Conservation (phyloP, 2,329 filamentous ascomycete genomes). For the Colletotrichum tofieldiae region DNA sequence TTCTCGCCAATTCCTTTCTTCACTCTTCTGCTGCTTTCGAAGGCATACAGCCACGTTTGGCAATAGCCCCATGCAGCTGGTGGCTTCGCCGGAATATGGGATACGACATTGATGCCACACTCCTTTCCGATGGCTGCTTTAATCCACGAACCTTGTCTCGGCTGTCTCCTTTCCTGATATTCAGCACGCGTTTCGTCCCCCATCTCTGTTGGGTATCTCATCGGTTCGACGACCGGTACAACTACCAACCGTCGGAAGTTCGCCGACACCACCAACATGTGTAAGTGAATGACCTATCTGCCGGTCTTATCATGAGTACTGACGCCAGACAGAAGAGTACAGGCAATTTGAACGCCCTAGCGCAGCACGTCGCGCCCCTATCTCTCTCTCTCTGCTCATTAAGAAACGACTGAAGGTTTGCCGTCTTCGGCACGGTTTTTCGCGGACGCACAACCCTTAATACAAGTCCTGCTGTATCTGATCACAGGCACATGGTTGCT, state of each 20-base stretch:
- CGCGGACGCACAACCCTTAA: conserved; percentile 20
- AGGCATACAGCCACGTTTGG: neutral
- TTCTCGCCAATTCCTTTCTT: neutral
- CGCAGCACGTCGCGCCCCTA: conserved; percentile 22
- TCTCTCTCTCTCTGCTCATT: neutral
- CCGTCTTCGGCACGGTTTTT: neutral
- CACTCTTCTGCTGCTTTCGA: neutral
- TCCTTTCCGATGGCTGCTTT: neutral
- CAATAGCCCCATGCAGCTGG: neutral
- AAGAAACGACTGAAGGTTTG: neutral
- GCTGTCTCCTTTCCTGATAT: neutral
- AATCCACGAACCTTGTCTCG: neutral
- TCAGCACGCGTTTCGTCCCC: neutral
- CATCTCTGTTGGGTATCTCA: conserved; percentile 26
- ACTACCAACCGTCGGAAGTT: conserved; percentile 6
- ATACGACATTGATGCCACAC: neutral
- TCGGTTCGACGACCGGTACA: conserved; percentile 6
- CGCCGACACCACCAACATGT: conserved; percentile 23
- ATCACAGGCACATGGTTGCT: conserved; percentile 25
- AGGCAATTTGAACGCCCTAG: conserved; percentile 8
- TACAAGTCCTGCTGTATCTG: conserved; percentile 22
- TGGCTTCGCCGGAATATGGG: neutral
- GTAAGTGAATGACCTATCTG: conserved; percentile 4
- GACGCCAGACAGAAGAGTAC: conserved; percentile 19
- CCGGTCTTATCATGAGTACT: neutral